Evolutionary conservation across 169 alveolate species (phyloP), one percentile per base, ranked within the genome.

Genomic region (Cryptosporidium ubiquitum): DNA sequence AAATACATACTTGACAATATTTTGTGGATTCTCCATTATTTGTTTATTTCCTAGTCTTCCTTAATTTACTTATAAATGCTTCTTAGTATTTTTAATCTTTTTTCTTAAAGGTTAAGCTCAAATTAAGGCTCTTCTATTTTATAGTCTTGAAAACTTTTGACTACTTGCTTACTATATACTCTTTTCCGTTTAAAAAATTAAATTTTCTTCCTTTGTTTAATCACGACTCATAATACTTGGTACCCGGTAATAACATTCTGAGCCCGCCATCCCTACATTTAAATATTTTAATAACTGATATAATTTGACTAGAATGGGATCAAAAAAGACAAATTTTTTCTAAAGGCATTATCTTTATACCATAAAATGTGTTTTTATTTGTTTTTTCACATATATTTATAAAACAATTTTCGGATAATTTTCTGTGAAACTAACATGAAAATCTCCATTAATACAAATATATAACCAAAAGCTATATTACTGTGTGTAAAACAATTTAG

Each of bases 1-100:
- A 49, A 93, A 91, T 75, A 91, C 85, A 39, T 92, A 89, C 68
- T 74, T 92, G 37, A 93, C 93, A 60, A 91, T 91, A 37, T 92
- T 84, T 39, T 84, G 94, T 47, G 93, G 79, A 57, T 79, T 92
- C 92, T 93, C 85, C 71, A 66, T 49, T 23, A 39, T 29, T 61
- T 44, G 16, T 0, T 14, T 37, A 31, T 20, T 55, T 20, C 37
- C 66, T 12, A 14, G 23, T 26, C 37, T 55, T 12, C n/a, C 29
- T 20, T 55, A 55, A 55, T 55, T 55, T 35, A 16, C 14, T 55
- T 23, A n/a, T 7, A 55, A 26, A 20, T 20, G 3, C n/a, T 47
- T 18, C 55, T 47, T 6, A 14, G 10, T 16, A 23, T 12, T 26
- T 23, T 23, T 9, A 55, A 16, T 26, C 20, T 4, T 10, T 0